Conservation (phyloP, 1,284 basidiomycete genomes). For the Sporisorium scitamineum region DNA sequence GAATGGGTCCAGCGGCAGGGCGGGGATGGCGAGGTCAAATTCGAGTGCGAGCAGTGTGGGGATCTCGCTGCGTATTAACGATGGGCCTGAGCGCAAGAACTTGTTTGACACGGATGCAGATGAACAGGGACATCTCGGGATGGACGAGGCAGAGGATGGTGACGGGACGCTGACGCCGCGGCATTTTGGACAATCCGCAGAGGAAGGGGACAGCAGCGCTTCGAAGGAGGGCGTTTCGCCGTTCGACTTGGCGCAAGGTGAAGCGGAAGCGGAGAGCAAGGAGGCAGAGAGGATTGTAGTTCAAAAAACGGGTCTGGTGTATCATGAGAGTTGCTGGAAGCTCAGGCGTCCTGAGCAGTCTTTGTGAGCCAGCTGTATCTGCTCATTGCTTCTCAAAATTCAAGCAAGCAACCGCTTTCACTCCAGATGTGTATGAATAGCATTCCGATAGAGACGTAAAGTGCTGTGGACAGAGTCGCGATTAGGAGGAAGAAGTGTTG, state of each 20-base stretch:
- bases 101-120: background rate
- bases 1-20: constrained; percentile 8
- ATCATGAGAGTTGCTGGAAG: constrained; percentile 41
- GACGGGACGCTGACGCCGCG: constrained; percentile 35
- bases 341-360: background rate
- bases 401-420: background rate
- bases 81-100: constrained; percentile 12
- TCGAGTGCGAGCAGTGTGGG: constrained; percentile 27
- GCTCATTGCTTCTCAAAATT: background rate
- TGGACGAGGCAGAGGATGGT: constrained; percentile 20
- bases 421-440: background rate
- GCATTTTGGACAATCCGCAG: constrained; percentile 10
- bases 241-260: background rate
- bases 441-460: background rate
- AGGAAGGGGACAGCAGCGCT: background rate
- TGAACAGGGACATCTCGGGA: background rate
- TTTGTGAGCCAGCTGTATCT: background rate
- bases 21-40: constrained; percentile 25
- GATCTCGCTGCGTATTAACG: constrained; percentile 37
- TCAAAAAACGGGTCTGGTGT: constrained; percentile 36
- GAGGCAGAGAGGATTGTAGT: constrained; percentile 38
- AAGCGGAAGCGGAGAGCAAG: constrained; percentile 1
- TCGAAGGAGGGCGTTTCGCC: background rate
- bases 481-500: constrained; percentile 4
- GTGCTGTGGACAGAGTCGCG: background rate